A percentile compares a stretch with the other conserved stretches of the same genome.
Evolutionary conservation across 75 land plant genomes (phyloP).

Genomic region (Ceratopteris richardii): DNA sequence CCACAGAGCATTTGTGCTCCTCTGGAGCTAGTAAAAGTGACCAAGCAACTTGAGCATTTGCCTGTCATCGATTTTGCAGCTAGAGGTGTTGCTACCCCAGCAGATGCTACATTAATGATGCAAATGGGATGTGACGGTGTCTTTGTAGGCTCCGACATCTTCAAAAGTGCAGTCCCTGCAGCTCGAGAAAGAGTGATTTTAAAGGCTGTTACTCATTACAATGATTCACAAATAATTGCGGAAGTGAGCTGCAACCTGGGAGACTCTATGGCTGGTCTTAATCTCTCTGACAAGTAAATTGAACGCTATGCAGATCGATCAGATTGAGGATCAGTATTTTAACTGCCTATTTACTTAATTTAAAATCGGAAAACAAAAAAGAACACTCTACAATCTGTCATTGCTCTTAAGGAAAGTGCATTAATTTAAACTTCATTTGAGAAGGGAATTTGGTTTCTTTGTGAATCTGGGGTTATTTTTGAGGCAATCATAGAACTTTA

Average conservation of each 20-base stretch:
- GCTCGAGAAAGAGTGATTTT: slow-evolving; percentile 46
- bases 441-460: too few species aligned
- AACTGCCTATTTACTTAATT: too few species aligned
- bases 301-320: neutral
- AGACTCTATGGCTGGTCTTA: slow-evolving; percentile 43
- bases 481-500: too few species aligned
- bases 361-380: too few species aligned
- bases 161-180: slow-evolving; percentile 34
- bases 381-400: too few species aligned
- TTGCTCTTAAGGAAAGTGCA: too few species aligned
- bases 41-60: slow-evolving; percentile 39
- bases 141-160: slow-evolving; percentile 46
- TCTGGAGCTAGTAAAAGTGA: slow-evolving; percentile 52
- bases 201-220: slow-evolving; percentile 58
- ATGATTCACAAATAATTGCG: slow-evolving; percentile 49
- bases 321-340: neutral
- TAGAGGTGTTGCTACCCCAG: slow-evolving; percentile 62
- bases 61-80: slow-evolving; percentile 57
- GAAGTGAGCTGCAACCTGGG: slow-evolving; percentile 36
- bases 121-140: slow-evolving; percentile 74
- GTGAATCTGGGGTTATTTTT: too few species aligned
- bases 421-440: too few species aligned
- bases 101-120: slow-evolving; percentile 70
- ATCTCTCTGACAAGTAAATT: slow-evolving; percentile 6
- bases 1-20: slow-evolving; percentile 49